Evolutionary conservation across 495 filamentous ascomycete genomes (phyloP), one percentile per base, ranked within the genome.

Genomic region (Xylaria bambusicola): DNA sequence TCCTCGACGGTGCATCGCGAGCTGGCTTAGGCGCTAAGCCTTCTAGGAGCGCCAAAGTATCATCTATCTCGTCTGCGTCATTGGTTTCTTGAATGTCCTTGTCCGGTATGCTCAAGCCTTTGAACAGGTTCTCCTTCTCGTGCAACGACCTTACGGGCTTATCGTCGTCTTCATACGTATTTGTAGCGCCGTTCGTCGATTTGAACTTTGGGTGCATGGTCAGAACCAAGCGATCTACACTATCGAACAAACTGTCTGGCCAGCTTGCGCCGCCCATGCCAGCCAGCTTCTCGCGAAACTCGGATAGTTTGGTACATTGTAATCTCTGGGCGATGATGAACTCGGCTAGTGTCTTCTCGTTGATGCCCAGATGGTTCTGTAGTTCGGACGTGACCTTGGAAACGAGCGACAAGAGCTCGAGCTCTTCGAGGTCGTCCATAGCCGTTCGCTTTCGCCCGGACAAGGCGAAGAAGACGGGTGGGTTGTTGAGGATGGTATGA

Each of bases 301-400:
- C 85, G 15, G 78, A 68, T 46, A 90, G 76, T 2, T 79, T 81
- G 17, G 73, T 75, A 76, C 86, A 91, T 85, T 92, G 84, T 66
- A 88, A 69, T 65, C 96, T 91, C 64, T 95, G 90, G 60, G 87
- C 90, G 64, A 98, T 97, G 56, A 98, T 82, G 71, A 95, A 98
- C 72, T 98, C 94, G 50, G 94, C 92, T 17, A 98, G 79, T 1
- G 91, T 96, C 76, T 96, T 97, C 70, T 98, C 93, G 72, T 80
- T 89, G 67, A 97, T 87, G 31, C 93, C 92, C 53, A 98, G 75
- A 75, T 98, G 90, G 74, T 98, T 98, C 64, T 92, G 88, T 42
- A 98, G 79, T 76, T 98, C 94, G 29, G 87, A 91, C 35, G 91
- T 96, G 64, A 98, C 91, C 73, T 93, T 96, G 45, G 91, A 93